Base-by-base conservation (phyloP, 768 basidiomycete genomes). In the Lactarius sp. region DNA sequence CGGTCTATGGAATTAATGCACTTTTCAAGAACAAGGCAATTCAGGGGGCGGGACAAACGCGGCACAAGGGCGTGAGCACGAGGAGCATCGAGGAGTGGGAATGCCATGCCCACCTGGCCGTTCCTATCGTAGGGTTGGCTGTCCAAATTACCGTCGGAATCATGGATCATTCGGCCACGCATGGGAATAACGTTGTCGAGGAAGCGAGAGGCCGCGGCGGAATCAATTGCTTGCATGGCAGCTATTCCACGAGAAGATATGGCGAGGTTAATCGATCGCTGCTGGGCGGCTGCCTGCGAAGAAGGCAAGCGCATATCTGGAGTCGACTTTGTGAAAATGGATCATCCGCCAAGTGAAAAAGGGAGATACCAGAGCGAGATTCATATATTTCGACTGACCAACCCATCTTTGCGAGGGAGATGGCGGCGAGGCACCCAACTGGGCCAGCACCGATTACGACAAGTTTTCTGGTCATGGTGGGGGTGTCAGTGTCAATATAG, bases 151-250 rank as follows among this genome's bases (percentile, higher is more conserved):
- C 91, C 90, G 69, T 83, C 77, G 65, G 73, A 71, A 70, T 85
- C 84, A 77, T 98, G 96, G 67, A 98, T 92, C 93, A 98, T 96
- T 56, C 96, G 83, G 50, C 94, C 95, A 69, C 82, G 85, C 94
- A 98, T 95, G 68, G 94, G 94, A 75, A 98, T 94, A 46, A 87
- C 88, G 36, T 84, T 80, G 68, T 85, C 77, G 69, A 96, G 75
- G 71, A 95, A 88, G 65, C 85, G 80, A 59, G 84, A 79, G 31
- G 89, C 84, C 66, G 85, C 77, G 42, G 78, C 81, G 47, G 85
- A 78, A 76, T 95, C 90, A 66, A 99, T 83, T 59, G 86, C 84
- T 70, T 87, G 81, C 52, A 98, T 78, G 50, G 95, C 96, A 70
- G 88, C 85, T 61, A 98, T 87, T 67, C 95, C 96, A 50, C 96